Evolutionary conservation across 2,329 filamentous ascomycete species (phyloP).

Genomic region (Chrysoporthe cubensis): DNA sequence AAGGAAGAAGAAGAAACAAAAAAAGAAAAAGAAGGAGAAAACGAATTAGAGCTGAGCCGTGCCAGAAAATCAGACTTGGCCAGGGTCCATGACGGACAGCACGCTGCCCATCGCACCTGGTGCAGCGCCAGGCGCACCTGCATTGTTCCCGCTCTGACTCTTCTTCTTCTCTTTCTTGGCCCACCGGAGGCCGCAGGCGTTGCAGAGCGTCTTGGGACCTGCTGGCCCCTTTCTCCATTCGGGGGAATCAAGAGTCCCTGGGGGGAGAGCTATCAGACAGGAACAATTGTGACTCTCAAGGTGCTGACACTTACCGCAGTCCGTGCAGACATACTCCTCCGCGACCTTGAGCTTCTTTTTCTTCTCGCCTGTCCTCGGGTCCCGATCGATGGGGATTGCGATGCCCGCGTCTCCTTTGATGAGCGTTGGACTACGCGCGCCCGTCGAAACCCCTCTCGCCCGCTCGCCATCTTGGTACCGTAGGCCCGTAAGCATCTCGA

Average conservation of each 20-base stretch:
- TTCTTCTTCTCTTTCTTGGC: constrained; percentile 82
- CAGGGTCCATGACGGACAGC: constrained; percentile 20
- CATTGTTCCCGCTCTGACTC: constrained; percentile 32
- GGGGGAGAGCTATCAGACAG: not conserved
- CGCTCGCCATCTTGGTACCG: constrained; percentile 88
- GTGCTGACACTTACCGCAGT: constrained; percentile 68
- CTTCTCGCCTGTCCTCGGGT: constrained; percentile 72
- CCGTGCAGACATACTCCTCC: constrained; percentile 93
- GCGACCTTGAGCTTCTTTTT: constrained; percentile 85
- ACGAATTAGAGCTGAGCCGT: not conserved
- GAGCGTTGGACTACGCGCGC: constrained; percentile 77
- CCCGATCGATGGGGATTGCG: constrained; percentile 79
- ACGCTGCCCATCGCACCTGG: constrained; percentile 17
- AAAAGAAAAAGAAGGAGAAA: not conserved
- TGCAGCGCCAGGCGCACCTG: constrained; percentile 14
- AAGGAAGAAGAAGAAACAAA: not conserved
- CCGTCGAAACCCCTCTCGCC: constrained; percentile 85
- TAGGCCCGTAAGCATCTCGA: constrained; percentile 90
- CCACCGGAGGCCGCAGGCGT: constrained; percentile 83
- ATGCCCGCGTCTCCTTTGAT: constrained; percentile 88
- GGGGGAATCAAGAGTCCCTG: constrained; percentile 83
- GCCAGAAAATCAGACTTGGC: constrained; percentile 17
- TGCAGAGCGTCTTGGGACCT: constrained; percentile 93
- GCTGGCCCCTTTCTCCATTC: constrained; percentile 95
- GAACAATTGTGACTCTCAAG: not conserved